Conservation (phyloP, 2,329 filamentous ascomycete species). For the Cladophialophora immunda region DNA sequence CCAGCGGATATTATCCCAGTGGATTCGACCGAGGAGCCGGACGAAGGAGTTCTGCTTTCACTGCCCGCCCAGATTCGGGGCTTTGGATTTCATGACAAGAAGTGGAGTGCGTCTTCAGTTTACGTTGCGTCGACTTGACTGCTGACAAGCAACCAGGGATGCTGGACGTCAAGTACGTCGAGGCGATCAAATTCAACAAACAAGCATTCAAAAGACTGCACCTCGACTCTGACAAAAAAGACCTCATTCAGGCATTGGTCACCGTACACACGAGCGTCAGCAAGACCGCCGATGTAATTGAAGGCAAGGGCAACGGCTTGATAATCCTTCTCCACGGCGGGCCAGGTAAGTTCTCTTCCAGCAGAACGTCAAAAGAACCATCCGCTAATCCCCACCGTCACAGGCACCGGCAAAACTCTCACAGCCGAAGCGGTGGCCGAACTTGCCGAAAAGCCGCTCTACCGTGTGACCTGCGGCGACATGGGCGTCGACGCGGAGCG, state of each 20-base stretch:
- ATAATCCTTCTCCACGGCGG: conserved; percentile 50
- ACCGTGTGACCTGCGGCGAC: conserved; percentile 51
- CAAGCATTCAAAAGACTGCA: too few species aligned
- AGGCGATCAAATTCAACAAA: too few species aligned
- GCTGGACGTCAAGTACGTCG: too few species aligned
- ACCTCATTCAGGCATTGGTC: conserved; percentile 46
- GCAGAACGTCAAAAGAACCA: too few species aligned
- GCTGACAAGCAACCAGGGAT: too few species aligned
- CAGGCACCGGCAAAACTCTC: conserved; percentile 52
- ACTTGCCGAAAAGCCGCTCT: conserved; percentile 50
- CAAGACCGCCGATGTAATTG: conserved; percentile 46
- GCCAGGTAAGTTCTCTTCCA: too few species aligned
- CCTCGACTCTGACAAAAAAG: too few species aligned
- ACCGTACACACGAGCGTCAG: conserved; percentile 38
- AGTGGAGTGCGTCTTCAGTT: too few species aligned
- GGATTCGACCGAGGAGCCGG: too few species aligned
- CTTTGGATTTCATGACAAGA: background rate
- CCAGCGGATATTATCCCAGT: too few species aligned
- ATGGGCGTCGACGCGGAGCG: conserved; percentile 48
- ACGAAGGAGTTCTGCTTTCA: background rate
- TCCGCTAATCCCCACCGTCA: too few species aligned
- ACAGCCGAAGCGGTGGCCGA: conserved; percentile 54
- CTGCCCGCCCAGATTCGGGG: background rate
- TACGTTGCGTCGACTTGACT: too few species aligned
- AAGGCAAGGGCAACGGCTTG: conserved; percentile 49